These are phyloP conservation scores for Yarrowia sp. DNA, from an alignment of 805 yeast genomes.

Conservation along the genomic window DNA sequence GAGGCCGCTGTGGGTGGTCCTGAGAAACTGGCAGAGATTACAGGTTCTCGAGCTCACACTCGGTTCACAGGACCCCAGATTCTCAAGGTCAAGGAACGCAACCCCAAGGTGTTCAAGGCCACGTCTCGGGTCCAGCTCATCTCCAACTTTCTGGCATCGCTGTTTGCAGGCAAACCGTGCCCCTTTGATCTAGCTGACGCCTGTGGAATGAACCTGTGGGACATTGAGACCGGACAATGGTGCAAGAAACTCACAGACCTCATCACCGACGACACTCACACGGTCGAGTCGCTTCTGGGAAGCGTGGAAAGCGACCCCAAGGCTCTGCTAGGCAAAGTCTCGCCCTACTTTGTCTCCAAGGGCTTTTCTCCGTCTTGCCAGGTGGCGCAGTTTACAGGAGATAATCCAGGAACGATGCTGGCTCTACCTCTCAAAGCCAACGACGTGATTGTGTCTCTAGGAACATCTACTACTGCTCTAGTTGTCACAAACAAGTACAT, in stretches of 20 bases:
- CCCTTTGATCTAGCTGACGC: conserved; percentile 84
- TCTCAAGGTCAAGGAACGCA: conserved; percentile 65
- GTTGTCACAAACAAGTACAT: conserved; percentile 77
- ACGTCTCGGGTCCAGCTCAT: conserved; percentile 75
- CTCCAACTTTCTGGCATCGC: conserved; percentile 76
- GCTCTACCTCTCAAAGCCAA: conserved; percentile 78
- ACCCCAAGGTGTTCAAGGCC: conserved; percentile 59
- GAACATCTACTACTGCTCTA: conserved; percentile 90
- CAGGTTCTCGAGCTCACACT: conserved; percentile 89
- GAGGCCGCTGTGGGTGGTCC: conserved; percentile 70
- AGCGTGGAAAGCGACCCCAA: conserved; percentile 50
- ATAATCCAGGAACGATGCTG: conserved; percentile 85
- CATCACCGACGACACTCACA: conserved; percentile 43
- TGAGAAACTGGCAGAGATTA: conserved; percentile 62
- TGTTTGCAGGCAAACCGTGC: conserved; percentile 69
- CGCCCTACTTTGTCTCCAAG: conserved; percentile 63
- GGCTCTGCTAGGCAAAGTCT: conserved; percentile 54
- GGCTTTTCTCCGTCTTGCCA: conserved; percentile 63
- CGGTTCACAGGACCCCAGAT: conserved; percentile 94
- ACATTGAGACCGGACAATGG: conserved; percentile 64
- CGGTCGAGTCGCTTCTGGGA: conserved; percentile 57
- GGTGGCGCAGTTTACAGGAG: conserved; percentile 85
- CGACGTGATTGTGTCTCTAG: conserved; percentile 82
- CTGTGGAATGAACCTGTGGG: conserved; percentile 92
- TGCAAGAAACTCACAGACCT: conserved; percentile 61